Conservation (phyloP, 2,329 filamentous ascomycete species). For the Hypocrella siamensis region DNA sequence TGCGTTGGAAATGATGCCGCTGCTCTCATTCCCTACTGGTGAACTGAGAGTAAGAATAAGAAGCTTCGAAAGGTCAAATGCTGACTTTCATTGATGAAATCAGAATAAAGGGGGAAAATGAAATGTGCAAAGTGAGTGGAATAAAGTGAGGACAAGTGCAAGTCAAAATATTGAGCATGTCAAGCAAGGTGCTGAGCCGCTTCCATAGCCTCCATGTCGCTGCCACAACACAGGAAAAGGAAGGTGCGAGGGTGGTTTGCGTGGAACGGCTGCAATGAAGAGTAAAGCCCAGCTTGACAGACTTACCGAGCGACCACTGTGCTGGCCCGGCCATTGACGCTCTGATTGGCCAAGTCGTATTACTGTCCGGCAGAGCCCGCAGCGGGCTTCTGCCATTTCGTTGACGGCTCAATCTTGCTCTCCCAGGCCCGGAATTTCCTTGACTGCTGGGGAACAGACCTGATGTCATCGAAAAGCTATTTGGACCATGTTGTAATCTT, state of each 20-base stretch:
- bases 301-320: conserved; percentile 31
- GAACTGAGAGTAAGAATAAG: not conserved
- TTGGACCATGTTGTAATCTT: conserved; percentile 8
- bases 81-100: no score
- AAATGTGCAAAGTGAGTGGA: no score
- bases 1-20: conserved; percentile 78
- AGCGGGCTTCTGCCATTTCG: conserved; percentile 47
- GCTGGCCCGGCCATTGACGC: conserved; percentile 28
- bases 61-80: no score
- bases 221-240: no score
- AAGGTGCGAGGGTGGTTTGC: no score
- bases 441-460: conserved; percentile 31
- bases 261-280: no score
- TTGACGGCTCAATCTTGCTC: conserved; percentile 65
- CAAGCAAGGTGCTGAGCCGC: no score
- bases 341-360: conserved; percentile 37
- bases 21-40: conserved; percentile 23
- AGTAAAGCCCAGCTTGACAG: not conserved
- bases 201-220: no score
- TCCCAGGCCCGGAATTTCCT: conserved; percentile 70
- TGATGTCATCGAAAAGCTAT: conserved; percentile 21
- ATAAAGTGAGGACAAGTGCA: no score
- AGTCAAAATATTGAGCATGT: no score
- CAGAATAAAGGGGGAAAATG: no score
- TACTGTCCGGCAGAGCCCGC: conserved; percentile 42